Base-by-base conservation (phyloP, 2,329 filamentous ascomycete species). In the Xylariales sp. region DNA sequence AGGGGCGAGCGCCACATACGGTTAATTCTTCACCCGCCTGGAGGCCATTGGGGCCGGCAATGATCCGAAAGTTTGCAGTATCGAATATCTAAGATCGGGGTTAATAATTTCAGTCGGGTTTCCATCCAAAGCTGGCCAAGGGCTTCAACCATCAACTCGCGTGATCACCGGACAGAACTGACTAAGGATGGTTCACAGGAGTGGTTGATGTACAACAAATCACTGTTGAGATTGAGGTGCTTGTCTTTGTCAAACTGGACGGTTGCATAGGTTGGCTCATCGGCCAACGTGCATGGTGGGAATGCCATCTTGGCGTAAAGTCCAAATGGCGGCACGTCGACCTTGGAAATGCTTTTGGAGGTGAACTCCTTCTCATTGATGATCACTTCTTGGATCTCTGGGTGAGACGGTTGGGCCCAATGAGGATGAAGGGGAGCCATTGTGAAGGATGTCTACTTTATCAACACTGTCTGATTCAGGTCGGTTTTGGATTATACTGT, bases 141-240 rank as follows among this genome's bases (percentile, higher is more conserved):
- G n/a, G n/a, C 16, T 12, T 31, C 13, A 23, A 15, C 13, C 11
- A 37, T 24, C 17, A 5, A 34, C 23, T 12, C 32, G 15, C 18
- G 32, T 14, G 19, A 17, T 17, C 32, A 24, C 19, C 17, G 14
- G 33, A 33, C 30, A 15, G 19, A 29, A 73, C 74, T 66, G 44
- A 81, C 77, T 42, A 84, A 66, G 54, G 75, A 77, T 17, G 80
- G 80, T 50, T 80, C 76, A 59, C 80, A 84, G 5, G 75, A 80
- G 61, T 84, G 80, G 58, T 84, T 84, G 48, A 82, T 78, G 60
- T 82, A 84, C 31, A 84, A 57, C 53, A 84, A 55, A 52, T 83
- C 79, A 50, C 74, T 81, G 63, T 84, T 83, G 29, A 84, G 63
- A 50, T 76, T 72, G 49, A 83, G 59, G 55, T 84, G 80, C 40